These are phyloP conservation scores for Sphenostylis stenocarpa DNA, from an alignment of 306 rosid species.

Conservation along the genomic window DNA sequence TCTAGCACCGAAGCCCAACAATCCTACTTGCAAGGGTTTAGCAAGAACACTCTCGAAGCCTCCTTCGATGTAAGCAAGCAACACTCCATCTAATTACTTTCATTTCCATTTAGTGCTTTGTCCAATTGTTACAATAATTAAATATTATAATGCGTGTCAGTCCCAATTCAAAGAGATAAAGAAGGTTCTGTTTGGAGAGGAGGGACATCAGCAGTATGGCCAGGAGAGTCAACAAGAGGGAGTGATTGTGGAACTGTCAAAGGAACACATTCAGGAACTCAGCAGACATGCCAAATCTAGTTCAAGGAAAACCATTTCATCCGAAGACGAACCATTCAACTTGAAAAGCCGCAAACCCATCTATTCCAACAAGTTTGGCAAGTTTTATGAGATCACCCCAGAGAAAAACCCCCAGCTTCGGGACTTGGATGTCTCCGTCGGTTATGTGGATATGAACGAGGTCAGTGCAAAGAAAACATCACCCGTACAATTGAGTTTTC, in stretches of 20 bases:
- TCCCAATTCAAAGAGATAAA: constrained; percentile 18
- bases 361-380: constrained; percentile 39
- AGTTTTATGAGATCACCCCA: constrained; percentile 29
- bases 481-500: neutral
- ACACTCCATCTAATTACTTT: neutral
- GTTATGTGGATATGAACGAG: neutral
- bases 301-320: constrained; percentile 14
- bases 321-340: constrained; percentile 35
- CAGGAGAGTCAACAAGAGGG: constrained; percentile 9
- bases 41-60: constrained; percentile 17
- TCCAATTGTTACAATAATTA: neutral
- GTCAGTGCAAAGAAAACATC: neutral
- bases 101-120: neutral
- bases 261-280: constrained; percentile 21
- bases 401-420: neutral
- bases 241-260: constrained; percentile 24
- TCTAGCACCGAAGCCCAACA: neutral
- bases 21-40: constrained; percentile 26
- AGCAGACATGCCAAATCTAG: constrained; percentile 21
- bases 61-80: constrained; percentile 32
- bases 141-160: neutral
- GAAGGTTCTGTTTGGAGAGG: constrained; percentile 14
- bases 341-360: neutral
- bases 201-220: neutral
- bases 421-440: constrained; percentile 1